Evolutionary conservation across 2,329 filamentous ascomycete species (phyloP).

Genomic region (Nothopassalora personata): DNA sequence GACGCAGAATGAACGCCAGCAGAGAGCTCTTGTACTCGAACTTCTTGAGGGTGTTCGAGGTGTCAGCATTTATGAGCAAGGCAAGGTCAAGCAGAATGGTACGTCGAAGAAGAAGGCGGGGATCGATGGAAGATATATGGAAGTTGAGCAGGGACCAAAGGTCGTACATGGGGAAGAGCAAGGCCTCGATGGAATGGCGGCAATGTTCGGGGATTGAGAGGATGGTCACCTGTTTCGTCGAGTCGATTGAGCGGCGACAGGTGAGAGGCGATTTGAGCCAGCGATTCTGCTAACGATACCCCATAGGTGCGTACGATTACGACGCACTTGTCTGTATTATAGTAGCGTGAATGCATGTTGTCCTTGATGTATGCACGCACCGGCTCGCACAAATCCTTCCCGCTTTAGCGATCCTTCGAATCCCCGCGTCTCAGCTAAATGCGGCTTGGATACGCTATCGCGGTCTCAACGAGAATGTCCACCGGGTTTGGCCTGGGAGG

Average conservation of each 20-base stretch:
- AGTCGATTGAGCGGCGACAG: no score
- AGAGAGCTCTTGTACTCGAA: slow-evolving; percentile 76
- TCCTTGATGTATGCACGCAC: no score
- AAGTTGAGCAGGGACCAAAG: slow-evolving; percentile 35
- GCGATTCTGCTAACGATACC: no score
- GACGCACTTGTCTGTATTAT: no score
- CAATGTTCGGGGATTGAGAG: slow-evolving; percentile 37
- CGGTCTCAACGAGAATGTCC: no score
- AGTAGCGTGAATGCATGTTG: no score
- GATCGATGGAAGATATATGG: slow-evolving; percentile 32
- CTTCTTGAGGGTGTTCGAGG: slow-evolving; percentile 81
- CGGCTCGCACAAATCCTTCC: no score
- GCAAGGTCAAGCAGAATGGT: slow-evolving; percentile 57
- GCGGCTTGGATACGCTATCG: no score
- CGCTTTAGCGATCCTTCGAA: no score
- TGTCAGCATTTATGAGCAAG: slow-evolving; percentile 88
- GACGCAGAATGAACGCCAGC: slow-evolving; percentile 57
- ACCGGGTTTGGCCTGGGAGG: no score
- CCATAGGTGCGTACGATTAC: no score
- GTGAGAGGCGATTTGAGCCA: background rate
- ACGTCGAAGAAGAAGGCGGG: slow-evolving; percentile 27
- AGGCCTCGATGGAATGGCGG: slow-evolving; percentile 40
- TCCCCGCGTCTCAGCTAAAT: no score
- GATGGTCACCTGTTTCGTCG: background rate
- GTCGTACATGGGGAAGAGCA: slow-evolving; percentile 38